Conservation (phyloP, 2,329 filamentous ascomycete species). For the Pseudophaeomoniella oleicola region DNA sequence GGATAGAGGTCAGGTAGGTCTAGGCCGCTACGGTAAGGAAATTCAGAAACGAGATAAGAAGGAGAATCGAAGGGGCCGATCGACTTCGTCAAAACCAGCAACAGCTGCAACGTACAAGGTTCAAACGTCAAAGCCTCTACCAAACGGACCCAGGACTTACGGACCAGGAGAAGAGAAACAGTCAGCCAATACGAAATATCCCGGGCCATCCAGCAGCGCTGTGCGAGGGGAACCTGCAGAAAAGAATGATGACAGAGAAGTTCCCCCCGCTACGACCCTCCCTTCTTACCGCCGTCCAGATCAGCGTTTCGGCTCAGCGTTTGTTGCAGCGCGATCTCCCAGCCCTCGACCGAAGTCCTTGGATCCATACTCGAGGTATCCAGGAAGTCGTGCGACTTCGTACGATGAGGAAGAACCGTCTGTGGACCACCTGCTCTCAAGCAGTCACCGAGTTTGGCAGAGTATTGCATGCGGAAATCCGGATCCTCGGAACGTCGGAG, state of each 20-base stretch:
- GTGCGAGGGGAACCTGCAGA: too few relatives aligned
- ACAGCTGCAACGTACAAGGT: too few relatives aligned
- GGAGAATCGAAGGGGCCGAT: background rate
- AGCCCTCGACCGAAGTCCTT: too few relatives aligned
- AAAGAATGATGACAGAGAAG: background rate
- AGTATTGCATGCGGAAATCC: too few relatives aligned
- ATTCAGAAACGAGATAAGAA: background rate
- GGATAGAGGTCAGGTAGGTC: background rate
- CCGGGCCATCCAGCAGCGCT: too few relatives aligned
- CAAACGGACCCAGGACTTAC: too few relatives aligned
- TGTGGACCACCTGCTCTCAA: too few relatives aligned
- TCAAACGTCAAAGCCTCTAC: too few relatives aligned
- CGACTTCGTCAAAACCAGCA: background rate
- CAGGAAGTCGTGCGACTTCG: background rate
- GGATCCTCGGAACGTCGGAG: background rate
- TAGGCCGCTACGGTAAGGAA: background rate
- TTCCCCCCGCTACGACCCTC: background rate
- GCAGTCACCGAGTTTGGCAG: too few relatives aligned
- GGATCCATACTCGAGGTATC: background rate
- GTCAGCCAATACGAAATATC: too few relatives aligned
- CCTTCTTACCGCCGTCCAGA: background rate
- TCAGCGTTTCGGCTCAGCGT: background rate
- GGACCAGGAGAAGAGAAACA: too few relatives aligned
- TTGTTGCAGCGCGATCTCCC: too few relatives aligned
- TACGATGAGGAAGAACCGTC: background rate